phyloP scores from a whole-genome alignment of 495 filamentous ascomycete species.

The Clavariopsis aquatica region DNA sequence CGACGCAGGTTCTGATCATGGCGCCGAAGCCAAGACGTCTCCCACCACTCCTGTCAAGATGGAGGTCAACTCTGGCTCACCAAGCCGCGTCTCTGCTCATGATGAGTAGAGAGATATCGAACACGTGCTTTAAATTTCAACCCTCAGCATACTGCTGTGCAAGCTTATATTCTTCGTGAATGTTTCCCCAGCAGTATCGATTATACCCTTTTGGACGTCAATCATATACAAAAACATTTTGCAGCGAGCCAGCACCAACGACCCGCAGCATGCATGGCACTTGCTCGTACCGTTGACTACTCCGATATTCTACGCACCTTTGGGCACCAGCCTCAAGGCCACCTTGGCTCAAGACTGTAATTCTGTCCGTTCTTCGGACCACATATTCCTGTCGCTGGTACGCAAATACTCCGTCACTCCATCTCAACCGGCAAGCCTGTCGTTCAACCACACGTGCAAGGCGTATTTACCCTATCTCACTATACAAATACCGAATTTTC shows the following conservation, averaged over 20 bases:
- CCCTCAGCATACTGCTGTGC: conserved; percentile 1
- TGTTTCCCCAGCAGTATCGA: conserved; percentile 1
- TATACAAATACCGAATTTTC: neutral
- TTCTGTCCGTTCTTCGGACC: neutral
- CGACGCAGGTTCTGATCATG: conserved; percentile 29
- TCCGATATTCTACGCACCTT: neutral
- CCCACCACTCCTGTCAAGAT: conserved; percentile 35
- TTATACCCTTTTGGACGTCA: neutral
- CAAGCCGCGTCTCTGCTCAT: conserved; percentile 16
- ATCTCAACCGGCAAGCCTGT: neutral
- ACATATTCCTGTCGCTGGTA: neutral
- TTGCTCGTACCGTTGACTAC: neutral
- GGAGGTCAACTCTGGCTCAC: conserved; percentile 14
- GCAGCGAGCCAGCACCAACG: neutral
- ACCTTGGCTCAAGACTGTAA: neutral
- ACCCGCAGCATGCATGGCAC: neutral
- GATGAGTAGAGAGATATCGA: conserved; percentile 7
- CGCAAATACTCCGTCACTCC: neutral
- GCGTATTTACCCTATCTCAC: neutral
- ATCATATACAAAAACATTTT: neutral
- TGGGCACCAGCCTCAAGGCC: neutral
- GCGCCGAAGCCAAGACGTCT: conserved; percentile 30
- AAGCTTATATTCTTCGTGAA: conserved; percentile 21
- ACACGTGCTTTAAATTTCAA: neutral
- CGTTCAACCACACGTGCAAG: neutral